Evolutionary conservation across 805 yeast genomes (phyloP), one percentile per base, ranked within the genome.

Genomic region (Schizosaccharomyces lindneri): DNA sequence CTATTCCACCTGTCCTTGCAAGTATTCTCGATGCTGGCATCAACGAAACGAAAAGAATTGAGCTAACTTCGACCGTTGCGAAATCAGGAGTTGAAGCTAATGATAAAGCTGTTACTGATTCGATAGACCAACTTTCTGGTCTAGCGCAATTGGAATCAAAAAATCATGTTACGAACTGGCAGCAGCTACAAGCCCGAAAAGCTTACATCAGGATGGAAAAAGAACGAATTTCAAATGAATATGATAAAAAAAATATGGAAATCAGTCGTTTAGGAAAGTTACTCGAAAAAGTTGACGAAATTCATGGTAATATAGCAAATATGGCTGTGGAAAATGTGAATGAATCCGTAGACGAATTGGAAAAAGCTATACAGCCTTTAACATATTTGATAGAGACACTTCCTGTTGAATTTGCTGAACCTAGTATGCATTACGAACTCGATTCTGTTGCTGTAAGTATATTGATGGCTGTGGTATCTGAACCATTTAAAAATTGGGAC

Each of bases 401-500:
- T 7, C 57, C 57, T 21, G 57, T 27, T 17, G 36, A 29, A 17
- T 51, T 51, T 51, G 1, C 57, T 24, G 57, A 51, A 29, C 19
- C 31, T 5, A 51, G 4, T 24, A 21, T 29, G 31, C 36, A 51
- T 27, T 51, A 24, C 6, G 57, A 51, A 29, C 36, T 51, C n/a
- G 57, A 51, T 29, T 51, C 57, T 9, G 36, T 51, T n/a, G 57
- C 57, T 5, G 57, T 29, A 6, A 19, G 31, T 6, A 29, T 51
- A 5, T 29, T 21, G 9, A 67, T 67, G 36, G 65, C 68, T 4
- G 65, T 65, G 2, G 29, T 68, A 1, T 32, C 60, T 5, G 65
- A 66, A 6, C 59, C 63, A 6, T 63, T 67, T 3, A 57, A 64
- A n/a, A 48, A 62, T 1, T 78, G 81, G 79, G 67, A 72, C 51